phyloP scores from a whole-genome alignment of 768 basidiomycete species.

The Amanita brunnescens region DNA sequence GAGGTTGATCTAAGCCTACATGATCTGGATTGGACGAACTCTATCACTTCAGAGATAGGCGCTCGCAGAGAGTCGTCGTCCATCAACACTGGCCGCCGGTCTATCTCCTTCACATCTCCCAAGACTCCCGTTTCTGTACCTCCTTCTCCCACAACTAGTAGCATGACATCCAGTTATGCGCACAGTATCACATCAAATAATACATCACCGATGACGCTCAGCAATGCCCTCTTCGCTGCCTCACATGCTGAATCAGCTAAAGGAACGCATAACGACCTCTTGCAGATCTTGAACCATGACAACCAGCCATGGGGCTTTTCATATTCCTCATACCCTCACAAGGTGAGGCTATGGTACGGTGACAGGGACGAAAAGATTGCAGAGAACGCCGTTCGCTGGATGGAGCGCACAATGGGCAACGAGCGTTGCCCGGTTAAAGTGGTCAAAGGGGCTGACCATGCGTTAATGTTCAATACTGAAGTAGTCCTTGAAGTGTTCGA shows the following conservation, averaged over 20 bases:
- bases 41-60: constrained; percentile 16
- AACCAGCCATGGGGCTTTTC: constrained; percentile 87
- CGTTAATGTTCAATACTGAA: constrained; percentile 84
- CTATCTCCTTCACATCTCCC: constrained; percentile 61
- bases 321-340: constrained; percentile 70
- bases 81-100: constrained; percentile 40
- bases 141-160: constrained; percentile 43
- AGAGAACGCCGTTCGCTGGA: constrained; percentile 85
- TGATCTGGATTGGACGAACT: constrained; percentile 43
- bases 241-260: constrained; percentile 92
- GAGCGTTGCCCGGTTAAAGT: constrained; percentile 73
- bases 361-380: constrained; percentile 91
- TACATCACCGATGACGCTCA: constrained; percentile 64
- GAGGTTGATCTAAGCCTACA: constrained; percentile 50
- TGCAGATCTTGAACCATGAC: constrained; percentile 88
- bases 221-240: constrained; percentile 84
- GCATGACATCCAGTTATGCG: constrained; percentile 27
- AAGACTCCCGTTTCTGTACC: constrained; percentile 35
- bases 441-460: constrained; percentile 84
- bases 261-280: constrained; percentile 83
- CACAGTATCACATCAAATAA: constrained; percentile 23
- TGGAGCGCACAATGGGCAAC: constrained; percentile 77
- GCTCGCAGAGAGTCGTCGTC: constrained; percentile 2
- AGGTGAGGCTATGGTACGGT: constrained; percentile 86
- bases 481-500: constrained; percentile 85